Evolutionary conservation across 148 eudicot species (phyloP), one percentile per base, ranked within the genome.

Genomic region (Dianthus caryophyllus): DNA sequence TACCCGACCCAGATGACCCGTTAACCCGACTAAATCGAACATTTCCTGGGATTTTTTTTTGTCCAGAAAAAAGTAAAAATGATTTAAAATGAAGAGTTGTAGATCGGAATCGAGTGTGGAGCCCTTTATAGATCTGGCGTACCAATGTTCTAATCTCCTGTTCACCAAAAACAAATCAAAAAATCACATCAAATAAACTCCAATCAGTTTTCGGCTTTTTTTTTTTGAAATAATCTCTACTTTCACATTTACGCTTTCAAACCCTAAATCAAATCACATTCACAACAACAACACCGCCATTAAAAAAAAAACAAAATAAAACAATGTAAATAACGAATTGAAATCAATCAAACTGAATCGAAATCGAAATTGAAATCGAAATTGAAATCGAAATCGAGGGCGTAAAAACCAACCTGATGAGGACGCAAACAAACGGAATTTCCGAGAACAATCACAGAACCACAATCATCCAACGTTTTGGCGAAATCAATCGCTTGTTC

Each of bases 371-470:
- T n/a, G n/a, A n/a, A n/a, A n/a, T n/a, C n/a, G n/a, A n/a, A 55
- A 36, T n/a, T n/a, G n/a, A 41, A 17, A 18, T 48, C 1, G 8
- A 49, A 16, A 26, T 6, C 15, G n/a, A 9, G 12, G 21, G 8
- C 0, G 25, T n/a, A n/a, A 61, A 5, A 9, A 73, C 85, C 75
- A 73, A 92, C 98, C 98, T 94, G 82, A 13, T 86, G 88, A 61
- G 96, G 97, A 31, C 83, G 87, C 58, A 94, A 71, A 77, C 88
- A 83, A 39, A 94, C 98, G 22, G 77, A 63, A 38, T 84, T 86
- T 7, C 92, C 92, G 46, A 94, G 58, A 7, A 94, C 98, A 69
- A 94, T 86, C 31, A 94, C 98, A 17, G 75, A 76, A 4, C 97
- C 98, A 0, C 83, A 86, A 56, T 90, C 82, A 69, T 94, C 98